These are phyloP conservation scores for Pleurostoma richardsiae DNA, from an alignment of 2,329 filamentous ascomycete species.

Conservation along the genomic window DNA sequence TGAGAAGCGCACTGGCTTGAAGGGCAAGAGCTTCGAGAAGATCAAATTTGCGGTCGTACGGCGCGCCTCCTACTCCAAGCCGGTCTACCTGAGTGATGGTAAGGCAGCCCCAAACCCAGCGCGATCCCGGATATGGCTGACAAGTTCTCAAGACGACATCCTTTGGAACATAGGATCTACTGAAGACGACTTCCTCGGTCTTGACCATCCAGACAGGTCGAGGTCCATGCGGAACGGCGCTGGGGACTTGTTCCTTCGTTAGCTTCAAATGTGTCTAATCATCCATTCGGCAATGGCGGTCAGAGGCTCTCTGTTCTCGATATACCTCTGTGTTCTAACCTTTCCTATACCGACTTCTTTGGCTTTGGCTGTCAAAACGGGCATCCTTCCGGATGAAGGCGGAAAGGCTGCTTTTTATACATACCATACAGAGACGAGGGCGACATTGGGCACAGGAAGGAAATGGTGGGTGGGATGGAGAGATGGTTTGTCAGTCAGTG, in stretches of 20 bases:
- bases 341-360: background rate
- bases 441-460: constrained; percentile 3
- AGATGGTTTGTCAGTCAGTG: background rate
- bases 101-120: constrained; percentile 27
- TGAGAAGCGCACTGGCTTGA: constrained; percentile 86
- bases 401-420: background rate
- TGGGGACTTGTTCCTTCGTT: constrained; percentile 56
- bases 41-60: constrained; percentile 88
- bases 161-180: constrained; percentile 45
- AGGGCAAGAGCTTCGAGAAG: constrained; percentile 97
- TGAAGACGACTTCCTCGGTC: constrained; percentile 58
- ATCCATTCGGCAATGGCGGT: background rate
- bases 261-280: constrained; percentile 4
- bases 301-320: background rate
- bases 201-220: constrained; percentile 62
- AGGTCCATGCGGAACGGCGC: constrained; percentile 53
- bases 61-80: constrained; percentile 67
- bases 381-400: background rate
- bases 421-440: background rate
- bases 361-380: background rate
- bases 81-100: constrained; percentile 86
- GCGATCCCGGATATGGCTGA: constrained; percentile 14
- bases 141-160: constrained; percentile 44
- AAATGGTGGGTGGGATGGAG: background rate
- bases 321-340: background rate